Base-by-base conservation (phyloP, 169 alveolate genomes). In the Eimeria brunetti region DNA sequence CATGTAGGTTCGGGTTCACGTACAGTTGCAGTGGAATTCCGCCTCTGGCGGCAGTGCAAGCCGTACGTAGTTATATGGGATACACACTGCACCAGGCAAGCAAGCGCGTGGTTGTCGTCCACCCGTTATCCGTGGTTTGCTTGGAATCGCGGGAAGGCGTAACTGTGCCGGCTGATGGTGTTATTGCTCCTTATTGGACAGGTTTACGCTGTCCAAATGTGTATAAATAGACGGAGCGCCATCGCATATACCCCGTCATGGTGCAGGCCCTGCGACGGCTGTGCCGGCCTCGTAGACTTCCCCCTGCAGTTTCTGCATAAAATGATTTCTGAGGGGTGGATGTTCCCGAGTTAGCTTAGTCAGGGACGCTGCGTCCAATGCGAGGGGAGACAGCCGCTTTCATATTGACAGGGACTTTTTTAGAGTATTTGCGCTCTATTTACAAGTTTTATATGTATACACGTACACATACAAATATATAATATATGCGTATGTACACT, bases 321-420 rank as follows among this genome's bases (percentile, higher is more conserved):
- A 46, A 83, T 56, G 53, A n/a, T 38, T 30, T 83, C 75, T 27
- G 69, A n/a, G 44, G 88, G 90, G 53, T 56, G 14, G 69, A 18
- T 20, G 73, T 51, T 49, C 90, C 51, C 56, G 53, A 83, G 90
- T 56, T 36, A 56, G 90, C 90, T 56, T 75, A 33, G 75, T 56
- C 22, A 44, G 64, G 89, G 38, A 30, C 64, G 67, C 88, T 78
- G 88, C 86, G 41, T 76, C 22, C 62, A 8, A 44, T 41, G 62
- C 53, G 41, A 46, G 67, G 88, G 64, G 88, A 41, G n/a, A 9
- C 69, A 78, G 88, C n/a, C 88, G 49, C 88, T 46, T 78, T 51
- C 88, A 12, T 78, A 27, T 78, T 51, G 88, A 78, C 88, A 51
- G 88, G 88, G 88, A 78, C 49, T 5, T 78, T 78, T 78, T 78